phyloP scores from a whole-genome alignment of 768 basidiomycete genomes.

The Mycena floridula region DNA sequence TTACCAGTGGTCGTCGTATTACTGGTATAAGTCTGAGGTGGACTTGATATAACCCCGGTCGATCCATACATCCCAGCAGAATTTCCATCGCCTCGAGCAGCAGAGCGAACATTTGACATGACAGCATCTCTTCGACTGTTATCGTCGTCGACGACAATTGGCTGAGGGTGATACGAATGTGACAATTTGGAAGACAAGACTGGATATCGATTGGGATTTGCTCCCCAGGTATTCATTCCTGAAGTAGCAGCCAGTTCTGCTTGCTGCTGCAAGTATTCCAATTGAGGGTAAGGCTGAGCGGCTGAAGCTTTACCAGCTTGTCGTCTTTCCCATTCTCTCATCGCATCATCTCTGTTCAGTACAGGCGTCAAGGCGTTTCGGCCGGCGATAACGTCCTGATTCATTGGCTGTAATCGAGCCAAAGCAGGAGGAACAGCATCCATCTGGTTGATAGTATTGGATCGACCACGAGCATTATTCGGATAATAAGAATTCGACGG shows the following conservation, averaged over 20 bases:
- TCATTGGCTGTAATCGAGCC: conserved; percentile 85
- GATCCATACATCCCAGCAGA: conserved; percentile 32
- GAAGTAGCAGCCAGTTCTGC: conserved; percentile 72
- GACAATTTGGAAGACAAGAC: conserved; percentile 54
- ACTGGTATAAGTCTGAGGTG: conserved; percentile 66
- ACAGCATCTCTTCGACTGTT: conserved; percentile 61
- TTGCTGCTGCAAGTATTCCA: conserved; percentile 91
- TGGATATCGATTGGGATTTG: conserved; percentile 41
- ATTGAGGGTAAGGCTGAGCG: conserved; percentile 80
- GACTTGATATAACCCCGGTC: conserved; percentile 59
- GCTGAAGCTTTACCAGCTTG: conserved; percentile 67
- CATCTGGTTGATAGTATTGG: conserved; percentile 90
- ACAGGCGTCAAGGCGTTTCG: conserved; percentile 90
- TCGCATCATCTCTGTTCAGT: conserved; percentile 89
- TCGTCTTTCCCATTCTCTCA: conserved; percentile 93
- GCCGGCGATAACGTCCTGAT: conserved; percentile 69
- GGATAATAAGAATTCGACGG: conserved; percentile 68
- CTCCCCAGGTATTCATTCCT: conserved; percentile 52
- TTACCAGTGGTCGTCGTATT: conserved; percentile 46
- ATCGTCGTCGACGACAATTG: conserved; percentile 64
- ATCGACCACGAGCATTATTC: conserved; percentile 58
- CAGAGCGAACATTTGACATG: conserved; percentile 70
- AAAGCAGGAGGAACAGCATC: conserved; percentile 93
- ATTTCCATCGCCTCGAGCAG: conserved; percentile 45
- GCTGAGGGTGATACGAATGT: conserved; percentile 61